Evolutionary conservation across 495 filamentous ascomycete genomes (phyloP).

Genomic region (Trichoderma gamsii): DNA sequence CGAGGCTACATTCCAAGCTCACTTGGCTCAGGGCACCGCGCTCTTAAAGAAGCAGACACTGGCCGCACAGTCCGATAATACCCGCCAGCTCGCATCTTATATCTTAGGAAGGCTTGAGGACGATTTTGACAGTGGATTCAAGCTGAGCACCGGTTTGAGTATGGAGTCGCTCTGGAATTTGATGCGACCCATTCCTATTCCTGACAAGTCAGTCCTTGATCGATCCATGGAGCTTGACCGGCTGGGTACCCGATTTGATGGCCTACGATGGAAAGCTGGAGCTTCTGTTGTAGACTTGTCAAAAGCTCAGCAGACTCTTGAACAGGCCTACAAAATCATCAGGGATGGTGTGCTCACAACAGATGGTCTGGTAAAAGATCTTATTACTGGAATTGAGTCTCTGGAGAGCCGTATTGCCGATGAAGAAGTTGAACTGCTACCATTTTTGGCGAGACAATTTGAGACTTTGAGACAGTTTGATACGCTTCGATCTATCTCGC

Average conservation of each 20-base stretch:
- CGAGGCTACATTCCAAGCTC: conserved; percentile 49
- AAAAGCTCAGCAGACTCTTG: conserved; percentile 45
- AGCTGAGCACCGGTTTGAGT: conserved; percentile 65
- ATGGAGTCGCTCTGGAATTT: conserved; percentile 81
- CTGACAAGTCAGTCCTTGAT: conserved; percentile 41
- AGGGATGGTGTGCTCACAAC: conserved; percentile 39
- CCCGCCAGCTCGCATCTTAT: background rate
- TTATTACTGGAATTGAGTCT: conserved; percentile 52
- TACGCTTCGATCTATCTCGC: conserved; percentile 34
- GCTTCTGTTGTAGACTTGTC: conserved; percentile 39
- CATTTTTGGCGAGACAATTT: conserved; percentile 57
- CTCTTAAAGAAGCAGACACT: conserved; percentile 25
- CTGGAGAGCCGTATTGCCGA: conserved; percentile 44
- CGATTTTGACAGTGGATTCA: conserved; percentile 45
- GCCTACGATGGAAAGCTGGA: conserved; percentile 46
- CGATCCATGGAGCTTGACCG: conserved; percentile 55
- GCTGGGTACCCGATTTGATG: conserved; percentile 71
- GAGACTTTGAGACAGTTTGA: conserved; percentile 61
- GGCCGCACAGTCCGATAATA: conserved; percentile 14
- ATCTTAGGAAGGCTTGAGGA: conserved; percentile 31
- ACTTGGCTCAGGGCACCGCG: conserved; percentile 35
- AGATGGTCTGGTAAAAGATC: conserved; percentile 38
- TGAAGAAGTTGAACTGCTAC: conserved; percentile 35
- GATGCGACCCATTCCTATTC: conserved; percentile 54
- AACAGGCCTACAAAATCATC: conserved; percentile 44